Conservation (phyloP, 1,284 basidiomycete genomes). For the Cutaneotrichosporon sp. region DNA sequence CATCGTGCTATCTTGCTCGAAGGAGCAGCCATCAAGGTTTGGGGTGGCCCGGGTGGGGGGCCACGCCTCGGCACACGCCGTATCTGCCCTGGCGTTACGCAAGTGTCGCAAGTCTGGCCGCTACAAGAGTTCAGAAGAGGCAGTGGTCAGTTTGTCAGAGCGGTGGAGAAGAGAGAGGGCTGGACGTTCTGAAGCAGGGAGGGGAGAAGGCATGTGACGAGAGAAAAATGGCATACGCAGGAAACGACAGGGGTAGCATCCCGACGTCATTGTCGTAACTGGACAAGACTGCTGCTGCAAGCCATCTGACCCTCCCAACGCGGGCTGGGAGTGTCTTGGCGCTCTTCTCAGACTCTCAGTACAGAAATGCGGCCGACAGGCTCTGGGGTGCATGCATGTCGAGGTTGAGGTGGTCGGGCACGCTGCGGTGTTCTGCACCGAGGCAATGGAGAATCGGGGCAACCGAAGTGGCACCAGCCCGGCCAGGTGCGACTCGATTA, state of each 20-base stretch:
- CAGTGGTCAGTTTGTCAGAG: no score
- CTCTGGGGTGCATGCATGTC: no score
- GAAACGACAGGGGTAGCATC: neutral
- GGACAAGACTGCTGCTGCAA: neutral
- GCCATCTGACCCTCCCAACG: neutral
- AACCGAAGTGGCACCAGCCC: no score
- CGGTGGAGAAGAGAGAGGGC: neutral
- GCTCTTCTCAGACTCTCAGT: no score
- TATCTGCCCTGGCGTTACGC: neutral
- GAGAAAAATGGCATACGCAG: neutral
- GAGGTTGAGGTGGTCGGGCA: no score
- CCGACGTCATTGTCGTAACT: neutral
- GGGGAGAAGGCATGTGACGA: neutral
- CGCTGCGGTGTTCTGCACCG: no score
- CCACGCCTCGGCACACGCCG: neutral
- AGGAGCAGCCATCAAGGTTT: neutral
- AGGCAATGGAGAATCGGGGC: no score
- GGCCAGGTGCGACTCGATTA: no score
- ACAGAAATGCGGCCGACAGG: no score
- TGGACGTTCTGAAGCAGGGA: neutral
- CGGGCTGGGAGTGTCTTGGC: no score
- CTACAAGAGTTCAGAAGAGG: no score
- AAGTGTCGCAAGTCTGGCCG: neutral
- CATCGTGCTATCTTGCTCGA: neutral
- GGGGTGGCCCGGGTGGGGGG: neutral